phyloP scores from a whole-genome alignment of 345 rosid genomes.

The Stellera chamaejasme region DNA sequence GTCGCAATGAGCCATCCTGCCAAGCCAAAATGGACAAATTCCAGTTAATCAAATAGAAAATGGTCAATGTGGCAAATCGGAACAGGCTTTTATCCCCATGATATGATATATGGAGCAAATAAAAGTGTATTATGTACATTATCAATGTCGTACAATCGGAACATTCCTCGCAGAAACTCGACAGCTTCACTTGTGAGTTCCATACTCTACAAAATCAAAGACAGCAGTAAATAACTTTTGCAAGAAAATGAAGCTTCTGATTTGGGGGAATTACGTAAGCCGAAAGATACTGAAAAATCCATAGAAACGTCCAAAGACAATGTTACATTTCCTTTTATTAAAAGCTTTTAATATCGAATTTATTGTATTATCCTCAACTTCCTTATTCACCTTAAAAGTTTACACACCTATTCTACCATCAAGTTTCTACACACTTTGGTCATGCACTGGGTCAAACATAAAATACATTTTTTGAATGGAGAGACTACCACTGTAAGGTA shows the following conservation, averaged over 20 bases:
- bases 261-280: too few species aligned
- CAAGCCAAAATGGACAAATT: conserved; percentile 18
- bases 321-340: too few species aligned
- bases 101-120: neutral
- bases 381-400: too few species aligned
- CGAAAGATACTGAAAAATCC: too few species aligned
- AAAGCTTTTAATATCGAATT: too few species aligned
- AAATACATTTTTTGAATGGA: too few species aligned
- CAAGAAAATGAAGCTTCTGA: conserved; percentile 1
- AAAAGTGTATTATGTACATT: conserved; percentile 38
- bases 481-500: too few species aligned
- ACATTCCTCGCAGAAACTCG: conserved; percentile 56
- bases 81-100: neutral
- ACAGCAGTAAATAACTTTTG: conserved; percentile 4
- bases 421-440: too few species aligned
- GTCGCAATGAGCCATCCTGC: conserved; percentile 64
- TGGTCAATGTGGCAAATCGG: neutral
- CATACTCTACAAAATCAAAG: conserved; percentile 37
- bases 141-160: conserved; percentile 56
- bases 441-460: too few species aligned
- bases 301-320: too few species aligned
- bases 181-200: conserved; percentile 59
- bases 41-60: neutral
- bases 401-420: too few species aligned
- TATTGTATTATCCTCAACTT: too few species aligned